These are phyloP conservation scores for Melastoma malabathricum DNA, from an alignment of 345 rosid genomes.

Conservation along the genomic window DNA sequence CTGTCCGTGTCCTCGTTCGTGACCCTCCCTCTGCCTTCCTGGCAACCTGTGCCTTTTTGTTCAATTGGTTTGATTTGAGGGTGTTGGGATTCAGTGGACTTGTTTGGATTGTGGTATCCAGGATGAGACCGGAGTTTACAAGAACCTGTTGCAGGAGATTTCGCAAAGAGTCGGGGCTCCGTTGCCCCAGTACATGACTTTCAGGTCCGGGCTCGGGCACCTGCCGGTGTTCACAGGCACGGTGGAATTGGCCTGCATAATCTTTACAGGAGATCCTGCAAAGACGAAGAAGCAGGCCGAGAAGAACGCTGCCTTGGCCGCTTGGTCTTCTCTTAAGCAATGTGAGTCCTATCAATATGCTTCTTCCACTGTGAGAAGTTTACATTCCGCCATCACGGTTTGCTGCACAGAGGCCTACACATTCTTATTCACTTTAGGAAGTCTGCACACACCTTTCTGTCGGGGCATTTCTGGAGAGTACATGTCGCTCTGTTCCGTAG, in stretches of 20 bases:
- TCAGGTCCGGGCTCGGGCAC: constrained; percentile 94
- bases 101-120: constrained; percentile 6
- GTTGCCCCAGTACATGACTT: constrained; percentile 72
- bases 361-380: too few relatives aligned
- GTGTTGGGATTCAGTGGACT: background rate
- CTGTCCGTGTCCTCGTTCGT: constrained; percentile 88
- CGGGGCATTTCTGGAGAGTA: too few relatives aligned
- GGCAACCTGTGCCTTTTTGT: background rate
- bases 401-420: too few relatives aligned
- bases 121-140: constrained; percentile 99
- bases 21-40: background rate
- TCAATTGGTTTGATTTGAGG: background rate
- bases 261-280: constrained; percentile 84
- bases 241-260: constrained; percentile 79
- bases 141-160: constrained; percentile 90
- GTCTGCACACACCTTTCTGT: too few relatives aligned
- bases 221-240: constrained; percentile 89
- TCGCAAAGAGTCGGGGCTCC: constrained; percentile 96
- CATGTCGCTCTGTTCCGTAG: too few relatives aligned
- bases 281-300: constrained; percentile 98
- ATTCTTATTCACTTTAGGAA: too few relatives aligned
- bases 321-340: constrained; percentile 89
- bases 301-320: constrained; percentile 98
- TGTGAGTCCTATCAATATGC: constrained; percentile 28
- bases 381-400: too few relatives aligned